Conservation (phyloP, 768 basidiomycete genomes). For the Trametes elegans region DNA sequence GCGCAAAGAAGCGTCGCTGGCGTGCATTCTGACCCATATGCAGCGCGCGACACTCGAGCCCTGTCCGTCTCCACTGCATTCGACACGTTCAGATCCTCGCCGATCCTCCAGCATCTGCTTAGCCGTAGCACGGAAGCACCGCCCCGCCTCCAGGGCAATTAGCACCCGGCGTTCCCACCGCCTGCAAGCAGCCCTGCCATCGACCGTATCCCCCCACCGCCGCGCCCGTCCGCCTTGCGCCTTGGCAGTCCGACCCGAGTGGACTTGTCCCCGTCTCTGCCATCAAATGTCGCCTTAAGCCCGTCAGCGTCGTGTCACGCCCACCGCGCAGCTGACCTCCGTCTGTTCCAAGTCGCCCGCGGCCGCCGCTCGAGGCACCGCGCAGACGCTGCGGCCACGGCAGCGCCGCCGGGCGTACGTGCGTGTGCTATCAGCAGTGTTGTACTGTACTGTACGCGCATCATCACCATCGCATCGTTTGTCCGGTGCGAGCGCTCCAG, state of each 20-base stretch:
- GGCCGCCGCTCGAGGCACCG: not conserved
- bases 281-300: slow-evolving; percentile 1
- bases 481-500: too few species aligned
- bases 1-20: not conserved
- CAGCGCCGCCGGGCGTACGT: too few species aligned
- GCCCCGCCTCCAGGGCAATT: slow-evolving; percentile 3
- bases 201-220: slow-evolving; percentile 12
- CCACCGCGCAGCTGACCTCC: not conserved
- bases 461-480: too few species aligned
- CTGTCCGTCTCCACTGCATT: slow-evolving; percentile 3
- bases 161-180: slow-evolving; percentile 13
- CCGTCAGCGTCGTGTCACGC: not conserved
- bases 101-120: slow-evolving; percentile 12
- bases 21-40: not conserved
- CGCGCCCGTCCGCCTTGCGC: slow-evolving; percentile 2
- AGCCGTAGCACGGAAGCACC: slow-evolving; percentile 5
- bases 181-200: slow-evolving; percentile 11
- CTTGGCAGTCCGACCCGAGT: slow-evolving; percentile 8
- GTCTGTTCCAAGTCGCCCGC: not conserved
- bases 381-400: slow-evolving; percentile 1
- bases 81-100: slow-evolving; percentile 12
- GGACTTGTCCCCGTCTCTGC: not conserved
- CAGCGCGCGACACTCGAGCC: not conserved
- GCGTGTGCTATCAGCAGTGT: too few species aligned
- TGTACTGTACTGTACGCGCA: too few species aligned